A percentile compares a stretch with the other conserved stretches of the same genome.
Conservation (phyloP, 805 yeast species). For the Candida saitoana region DNA sequence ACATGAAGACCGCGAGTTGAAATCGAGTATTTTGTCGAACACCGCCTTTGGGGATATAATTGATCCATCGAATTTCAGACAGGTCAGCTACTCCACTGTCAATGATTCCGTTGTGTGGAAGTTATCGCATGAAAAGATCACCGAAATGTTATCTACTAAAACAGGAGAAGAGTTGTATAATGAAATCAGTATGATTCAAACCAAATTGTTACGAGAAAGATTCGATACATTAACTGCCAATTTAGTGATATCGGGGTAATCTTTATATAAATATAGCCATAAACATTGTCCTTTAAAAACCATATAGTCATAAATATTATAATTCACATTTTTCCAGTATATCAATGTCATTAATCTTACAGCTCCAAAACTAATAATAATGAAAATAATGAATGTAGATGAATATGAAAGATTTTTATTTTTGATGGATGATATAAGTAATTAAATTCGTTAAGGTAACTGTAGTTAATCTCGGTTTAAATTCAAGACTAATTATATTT, state of each 20-base stretch:
- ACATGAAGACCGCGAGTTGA: slow-evolving; percentile 32
- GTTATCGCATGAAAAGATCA: slow-evolving; percentile 45
- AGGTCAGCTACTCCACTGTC: slow-evolving; percentile 51
- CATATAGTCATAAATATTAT: too few relatives aligned
- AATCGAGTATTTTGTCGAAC: slow-evolving; percentile 56
- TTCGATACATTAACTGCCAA: slow-evolving; percentile 75
- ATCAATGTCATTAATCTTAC: too few relatives aligned
- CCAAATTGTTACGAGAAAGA: slow-evolving; percentile 63
- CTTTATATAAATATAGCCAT: neutral
- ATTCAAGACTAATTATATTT: too few relatives aligned
- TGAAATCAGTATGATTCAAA: slow-evolving; percentile 60
- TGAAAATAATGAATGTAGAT: too few relatives aligned
- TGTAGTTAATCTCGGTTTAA: too few relatives aligned
- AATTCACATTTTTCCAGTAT: too few relatives aligned
- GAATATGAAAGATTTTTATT: too few relatives aligned
- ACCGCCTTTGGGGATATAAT: slow-evolving; percentile 67
- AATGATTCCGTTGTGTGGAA: slow-evolving; percentile 68
- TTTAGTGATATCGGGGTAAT: slow-evolving; percentile 56
- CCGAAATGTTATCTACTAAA: slow-evolving; percentile 40
- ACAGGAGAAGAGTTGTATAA: slow-evolving; percentile 51
- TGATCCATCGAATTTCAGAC: slow-evolving; percentile 34
- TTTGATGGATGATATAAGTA: too few relatives aligned
- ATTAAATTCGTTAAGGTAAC: too few relatives aligned
- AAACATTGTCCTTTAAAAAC: neutral
- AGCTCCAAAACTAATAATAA: too few relatives aligned